Percentiles rank a stretch among this genome's conserved stretches.
Evolutionary conservation across 352 stramenopile genomes (phyloP).

Genomic region (Pythium plurisporium): DNA sequence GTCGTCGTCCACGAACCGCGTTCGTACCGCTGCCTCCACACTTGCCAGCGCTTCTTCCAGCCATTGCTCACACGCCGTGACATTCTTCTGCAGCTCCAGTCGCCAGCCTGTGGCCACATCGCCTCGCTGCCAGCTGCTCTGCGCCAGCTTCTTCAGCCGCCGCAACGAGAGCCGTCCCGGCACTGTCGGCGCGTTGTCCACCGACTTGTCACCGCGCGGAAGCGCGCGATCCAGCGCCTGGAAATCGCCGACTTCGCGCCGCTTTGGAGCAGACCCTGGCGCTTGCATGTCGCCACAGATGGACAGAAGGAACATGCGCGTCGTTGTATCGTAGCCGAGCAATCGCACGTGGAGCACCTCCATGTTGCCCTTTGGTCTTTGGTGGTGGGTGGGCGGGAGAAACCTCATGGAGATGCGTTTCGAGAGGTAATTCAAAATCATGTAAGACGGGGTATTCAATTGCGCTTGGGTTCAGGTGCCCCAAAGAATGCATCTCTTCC

Average conservation of each 20-base stretch:
- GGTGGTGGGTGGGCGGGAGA: too few relatives aligned
- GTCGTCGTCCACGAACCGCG: constrained; percentile 47
- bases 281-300: neutral
- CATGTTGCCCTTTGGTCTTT: neutral
- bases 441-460: too few relatives aligned
- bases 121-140: constrained; percentile 39
- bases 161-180: constrained; percentile 41
- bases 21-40: constrained; percentile 22
- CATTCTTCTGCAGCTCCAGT: constrained; percentile 59
- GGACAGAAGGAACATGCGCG: constrained; percentile 11
- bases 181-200: neutral
- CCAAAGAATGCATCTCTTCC: too few relatives aligned
- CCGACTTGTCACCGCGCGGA: neutral
- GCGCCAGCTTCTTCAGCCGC: constrained; percentile 54
- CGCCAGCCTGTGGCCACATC: constrained; percentile 44
- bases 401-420: neutral
- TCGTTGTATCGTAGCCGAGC: constrained; percentile 11
- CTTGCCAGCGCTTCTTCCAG: constrained; percentile 35
- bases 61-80: constrained; percentile 49
- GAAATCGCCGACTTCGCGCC: constrained; percentile 18
- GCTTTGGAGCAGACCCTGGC: neutral
- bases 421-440: too few relatives aligned
- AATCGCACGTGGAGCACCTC: constrained; percentile 2
- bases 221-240: constrained; percentile 23
- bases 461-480: too few relatives aligned